Conservation (phyloP, 2,329 filamentous ascomycete species). For the Piedraia hortae region DNA sequence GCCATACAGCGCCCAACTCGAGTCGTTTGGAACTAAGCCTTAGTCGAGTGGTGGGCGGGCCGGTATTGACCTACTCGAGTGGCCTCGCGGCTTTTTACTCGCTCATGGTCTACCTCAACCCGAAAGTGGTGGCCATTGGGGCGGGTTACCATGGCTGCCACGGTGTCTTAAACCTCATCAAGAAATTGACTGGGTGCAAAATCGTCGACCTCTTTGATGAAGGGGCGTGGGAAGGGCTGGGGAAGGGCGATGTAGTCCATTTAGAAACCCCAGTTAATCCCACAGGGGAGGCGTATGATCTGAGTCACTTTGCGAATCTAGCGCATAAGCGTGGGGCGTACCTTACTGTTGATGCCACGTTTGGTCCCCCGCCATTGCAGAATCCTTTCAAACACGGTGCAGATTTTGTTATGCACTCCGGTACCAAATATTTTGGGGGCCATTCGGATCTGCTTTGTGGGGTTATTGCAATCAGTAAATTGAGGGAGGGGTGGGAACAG, state of each 20-base stretch:
- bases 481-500: slow-evolving; percentile 18
- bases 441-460: slow-evolving; percentile 87
- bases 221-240: slow-evolving; percentile 21
- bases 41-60: slow-evolving; percentile 40
- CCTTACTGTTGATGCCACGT: slow-evolving; percentile 70
- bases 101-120: slow-evolving; percentile 58
- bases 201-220: slow-evolving; percentile 34
- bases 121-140: slow-evolving; percentile 54
- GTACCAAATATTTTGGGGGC: slow-evolving; percentile 88
- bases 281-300: slow-evolving; percentile 50
- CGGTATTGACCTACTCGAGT: slow-evolving; percentile 50
- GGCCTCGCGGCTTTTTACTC: slow-evolving; percentile 78
- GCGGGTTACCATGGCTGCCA: slow-evolving; percentile 86
- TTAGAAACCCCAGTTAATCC: slow-evolving; percentile 89
- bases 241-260: slow-evolving; percentile 59
- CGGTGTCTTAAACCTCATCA: slow-evolving; percentile 47
- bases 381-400: slow-evolving; percentile 62
- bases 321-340: slow-evolving; percentile 47
- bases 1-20: slow-evolving; percentile 47
- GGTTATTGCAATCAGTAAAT: slow-evolving; percentile 36
- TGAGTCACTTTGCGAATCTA: slow-evolving; percentile 40
- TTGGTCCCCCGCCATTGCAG: slow-evolving; percentile 68
- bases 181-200: slow-evolving; percentile 47
- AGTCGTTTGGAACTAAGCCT: slow-evolving; percentile 69
- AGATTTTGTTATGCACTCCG: slow-evolving; percentile 73